Percentiles rank a stretch among this genome's conserved stretches.
Conservation (phyloP, 2,329 filamentous ascomycete species). For the Colletotrichum shisoi region DNA sequence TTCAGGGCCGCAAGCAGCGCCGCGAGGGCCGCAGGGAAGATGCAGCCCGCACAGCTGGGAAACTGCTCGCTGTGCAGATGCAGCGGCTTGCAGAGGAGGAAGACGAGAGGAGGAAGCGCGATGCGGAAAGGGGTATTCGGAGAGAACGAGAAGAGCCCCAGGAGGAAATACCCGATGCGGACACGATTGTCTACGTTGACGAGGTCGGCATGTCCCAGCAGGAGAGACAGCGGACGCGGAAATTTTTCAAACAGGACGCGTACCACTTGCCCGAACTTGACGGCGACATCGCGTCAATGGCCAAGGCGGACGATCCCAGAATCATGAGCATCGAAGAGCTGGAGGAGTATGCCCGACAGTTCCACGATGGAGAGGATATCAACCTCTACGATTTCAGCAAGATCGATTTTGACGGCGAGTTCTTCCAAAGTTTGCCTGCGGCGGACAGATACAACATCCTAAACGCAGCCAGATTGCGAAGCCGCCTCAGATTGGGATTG, state of each 20-base stretch:
- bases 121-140: slow-evolving; percentile 55
- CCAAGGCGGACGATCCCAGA: slow-evolving; percentile 86
- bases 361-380: slow-evolving; percentile 90
- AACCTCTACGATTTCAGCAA: slow-evolving; percentile 95
- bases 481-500: slow-evolving; percentile 90
- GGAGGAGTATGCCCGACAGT: slow-evolving; percentile 91
- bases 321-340: slow-evolving; percentile 97
- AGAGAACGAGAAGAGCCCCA: slow-evolving; percentile 60
- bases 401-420: slow-evolving; percentile 95
- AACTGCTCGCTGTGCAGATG: slow-evolving; percentile 92
- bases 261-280: slow-evolving; percentile 93
- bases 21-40: slow-evolving; percentile 91
- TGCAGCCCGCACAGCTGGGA: slow-evolving; percentile 89
- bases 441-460: slow-evolving; percentile 96
- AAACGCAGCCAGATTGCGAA: slow-evolving; percentile 88
- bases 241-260: slow-evolving; percentile 89
- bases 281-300: slow-evolving; percentile 82
- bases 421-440: slow-evolving; percentile 89
- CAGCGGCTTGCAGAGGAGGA: slow-evolving; percentile 89
- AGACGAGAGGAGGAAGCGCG: slow-evolving; percentile 67
- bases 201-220: slow-evolving; percentile 81
- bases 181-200: slow-evolving; percentile 86
- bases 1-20: slow-evolving; percentile 77
- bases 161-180: slow-evolving; percentile 71
- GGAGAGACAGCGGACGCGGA: slow-evolving; percentile 76